Evolutionary conservation across 768 basidiomycete genomes (phyloP), one percentile per base, ranked within the genome.

Genomic region (Leucocoprinus leucothites): DNA sequence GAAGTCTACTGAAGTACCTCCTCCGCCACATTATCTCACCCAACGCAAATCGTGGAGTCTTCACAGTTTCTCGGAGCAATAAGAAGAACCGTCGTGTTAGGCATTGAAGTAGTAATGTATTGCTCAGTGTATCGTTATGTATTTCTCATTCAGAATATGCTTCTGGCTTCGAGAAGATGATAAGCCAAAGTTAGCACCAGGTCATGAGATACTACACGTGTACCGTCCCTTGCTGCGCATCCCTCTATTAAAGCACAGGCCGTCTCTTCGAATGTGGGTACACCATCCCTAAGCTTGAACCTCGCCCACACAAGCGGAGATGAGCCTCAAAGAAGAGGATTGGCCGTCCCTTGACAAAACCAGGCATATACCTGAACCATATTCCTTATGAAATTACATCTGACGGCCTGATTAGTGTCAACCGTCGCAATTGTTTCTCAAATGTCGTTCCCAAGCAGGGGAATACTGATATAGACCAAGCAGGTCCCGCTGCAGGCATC

Each of bases 1-100:
- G 60, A 9, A 59, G 63, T 3, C 7, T 62, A 2, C 50, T 62
- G n/a, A 59, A 43, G 19, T 60, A 44, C 21, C 49, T 64, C 16
- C 49, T 64, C 19, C 55, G 61, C 11, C 36, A 50, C 1, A 60
- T 61, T 21, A 9, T 49, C 6, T 9, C 55, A 26, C 61, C 61
- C 9, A 38, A n/a, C 14, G 38, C 38, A n/a, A 38, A 38, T n/a
- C 38, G 38, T 38, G 38, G 4, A n/a, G 14, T 38, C 38, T 3
- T n/a, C 6, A 4, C 4, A 31, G 31, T 5, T 5, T 31, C 16
- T 8, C 16, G 16, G 16, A n/a, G 16, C 16, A n/a, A n/a, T 3
- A 38, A n/a, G 16, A 38, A 38, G 38, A 38, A 38, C 14, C 38
- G 38, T 11, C 38, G 9, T 38, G n/a, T 38, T 3, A n/a, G 38